Evolutionary conservation across 768 basidiomycete genomes (phyloP).

Genomic region (Tulasnella sp.): DNA sequence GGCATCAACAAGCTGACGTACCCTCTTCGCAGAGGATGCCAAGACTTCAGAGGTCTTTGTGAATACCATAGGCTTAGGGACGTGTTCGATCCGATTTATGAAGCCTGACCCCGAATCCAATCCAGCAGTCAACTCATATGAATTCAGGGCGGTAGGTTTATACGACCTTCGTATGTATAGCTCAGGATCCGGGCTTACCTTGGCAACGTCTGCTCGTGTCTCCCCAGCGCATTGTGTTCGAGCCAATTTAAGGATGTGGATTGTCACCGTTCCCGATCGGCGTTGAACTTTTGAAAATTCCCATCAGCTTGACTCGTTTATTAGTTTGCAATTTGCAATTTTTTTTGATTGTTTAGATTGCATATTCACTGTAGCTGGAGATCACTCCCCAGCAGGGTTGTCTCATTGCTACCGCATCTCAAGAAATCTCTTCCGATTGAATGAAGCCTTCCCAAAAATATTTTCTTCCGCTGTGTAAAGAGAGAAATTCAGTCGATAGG

Average conservation of each 20-base stretch:
- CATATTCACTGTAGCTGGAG: too few relatives aligned
- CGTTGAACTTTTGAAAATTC: too few relatives aligned
- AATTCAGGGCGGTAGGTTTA: background rate
- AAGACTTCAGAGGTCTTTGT: background rate
- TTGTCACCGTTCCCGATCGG: background rate
- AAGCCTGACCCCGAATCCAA: background rate
- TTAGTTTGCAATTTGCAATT: too few relatives aligned
- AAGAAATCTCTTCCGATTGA: too few relatives aligned
- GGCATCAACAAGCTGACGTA: too few relatives aligned
- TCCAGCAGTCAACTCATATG: background rate
- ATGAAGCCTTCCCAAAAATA: too few relatives aligned
- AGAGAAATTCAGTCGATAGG: too few relatives aligned
- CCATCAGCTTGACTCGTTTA: too few relatives aligned
- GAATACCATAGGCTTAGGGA: background rate
- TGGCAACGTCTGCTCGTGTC: background rate
- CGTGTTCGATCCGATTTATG: background rate
- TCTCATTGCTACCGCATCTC: too few relatives aligned
- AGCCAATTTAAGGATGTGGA: background rate
- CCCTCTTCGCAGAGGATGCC: background rate
- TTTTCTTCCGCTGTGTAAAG: too few relatives aligned
- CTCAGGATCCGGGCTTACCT: background rate
- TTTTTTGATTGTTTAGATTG: too few relatives aligned
- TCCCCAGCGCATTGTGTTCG: background rate
- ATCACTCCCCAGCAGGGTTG: too few relatives aligned
- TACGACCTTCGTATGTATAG: background rate